Percentiles rank a stretch among this genome's conserved stretches.
phyloP scores from a whole-genome alignment of 352 stramenopile genomes.

The Globisporangium lucens region DNA sequence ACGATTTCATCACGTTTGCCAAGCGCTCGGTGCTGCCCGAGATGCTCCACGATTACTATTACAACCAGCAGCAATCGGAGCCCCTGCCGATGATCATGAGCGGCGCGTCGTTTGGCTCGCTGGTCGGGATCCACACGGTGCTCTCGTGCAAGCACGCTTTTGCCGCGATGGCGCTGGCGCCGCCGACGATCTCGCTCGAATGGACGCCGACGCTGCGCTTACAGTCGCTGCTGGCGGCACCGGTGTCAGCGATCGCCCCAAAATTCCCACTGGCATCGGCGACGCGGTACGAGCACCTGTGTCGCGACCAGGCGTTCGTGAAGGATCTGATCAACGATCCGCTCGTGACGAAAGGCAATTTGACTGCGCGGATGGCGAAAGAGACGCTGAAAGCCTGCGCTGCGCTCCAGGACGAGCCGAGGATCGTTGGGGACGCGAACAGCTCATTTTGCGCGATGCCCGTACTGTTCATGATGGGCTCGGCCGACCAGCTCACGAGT shows the following conservation, averaged over 20 bases:
- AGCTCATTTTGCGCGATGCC: slow-evolving; percentile 24
- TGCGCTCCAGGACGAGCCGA: slow-evolving; percentile 9
- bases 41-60: slow-evolving; percentile 8
- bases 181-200: slow-evolving; percentile 23
- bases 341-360: slow-evolving; percentile 10
- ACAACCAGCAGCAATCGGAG: no score
- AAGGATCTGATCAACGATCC: slow-evolving; percentile 30
- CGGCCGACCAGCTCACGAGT: slow-evolving; percentile 29
- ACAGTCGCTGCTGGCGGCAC: slow-evolving; percentile 15
- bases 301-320: slow-evolving; percentile 24
- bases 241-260: slow-evolving; percentile 19
- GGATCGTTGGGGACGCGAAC: slow-evolving; percentile 8
- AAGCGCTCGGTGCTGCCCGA: slow-evolving; percentile 33
- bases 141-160: slow-evolving; percentile 27
- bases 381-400: slow-evolving; percentile 24
- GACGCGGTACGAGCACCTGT: slow-evolving; percentile 20
- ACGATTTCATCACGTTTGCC: slow-evolving; percentile 39
- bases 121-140: slow-evolving; percentile 30
- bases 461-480: slow-evolving; percentile 30
- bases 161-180: slow-evolving; percentile 20
- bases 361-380: slow-evolving; percentile 1
- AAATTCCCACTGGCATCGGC: slow-evolving; percentile 25
- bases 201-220: slow-evolving; percentile 13
- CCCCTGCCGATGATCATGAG: slow-evolving; percentile 21
- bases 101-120: slow-evolving; percentile 31